Percentiles rank a stretch among this genome's conserved stretches.
These are phyloP conservation scores for Ampelocalamus luodianensis DNA, from an alignment of 176 grass and related monocot species.

Conservation along the genomic window DNA sequence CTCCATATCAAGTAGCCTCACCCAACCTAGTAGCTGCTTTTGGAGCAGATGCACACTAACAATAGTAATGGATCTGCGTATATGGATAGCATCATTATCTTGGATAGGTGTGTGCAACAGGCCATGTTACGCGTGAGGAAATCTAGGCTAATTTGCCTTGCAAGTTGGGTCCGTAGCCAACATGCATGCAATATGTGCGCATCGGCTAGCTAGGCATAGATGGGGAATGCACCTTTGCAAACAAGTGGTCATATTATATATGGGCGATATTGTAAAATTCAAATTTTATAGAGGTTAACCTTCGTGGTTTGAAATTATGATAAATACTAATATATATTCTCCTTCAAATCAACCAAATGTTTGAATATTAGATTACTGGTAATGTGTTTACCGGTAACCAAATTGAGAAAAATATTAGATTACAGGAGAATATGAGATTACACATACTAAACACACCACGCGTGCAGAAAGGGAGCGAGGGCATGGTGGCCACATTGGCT, in stretches of 20 bases:
- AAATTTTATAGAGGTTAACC: too few relatives aligned
- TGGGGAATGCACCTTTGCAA: constrained; percentile 14
- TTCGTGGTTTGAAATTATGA: too few relatives aligned
- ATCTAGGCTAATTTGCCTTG: constrained; percentile 43
- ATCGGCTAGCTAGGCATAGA: neutral
- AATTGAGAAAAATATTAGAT: too few relatives aligned
- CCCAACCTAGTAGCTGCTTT: neutral
- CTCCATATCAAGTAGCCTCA: constrained; percentile 8
- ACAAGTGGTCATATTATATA: constrained; percentile 40
- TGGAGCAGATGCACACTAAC: neutral
- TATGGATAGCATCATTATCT: constrained; percentile 17
- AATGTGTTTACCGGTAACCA: too few relatives aligned
- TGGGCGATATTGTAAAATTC: too few relatives aligned
- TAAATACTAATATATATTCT: too few relatives aligned
- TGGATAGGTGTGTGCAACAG: constrained; percentile 31
- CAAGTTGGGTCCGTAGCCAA: constrained; percentile 41
- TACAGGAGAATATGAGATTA: too few relatives aligned
- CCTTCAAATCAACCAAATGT: too few relatives aligned
- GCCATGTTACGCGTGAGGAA: constrained; percentile 55
- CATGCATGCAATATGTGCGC: constrained; percentile 5
- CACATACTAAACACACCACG: too few relatives aligned
- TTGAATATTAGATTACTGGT: too few relatives aligned
- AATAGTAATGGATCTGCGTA: constrained; percentile 25
- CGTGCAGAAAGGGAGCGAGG: too few relatives aligned
- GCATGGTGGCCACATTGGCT: too few relatives aligned